phyloP scores from a whole-genome alignment of 2,329 filamentous ascomycete genomes.

The Diaporthe vaccinii region DNA sequence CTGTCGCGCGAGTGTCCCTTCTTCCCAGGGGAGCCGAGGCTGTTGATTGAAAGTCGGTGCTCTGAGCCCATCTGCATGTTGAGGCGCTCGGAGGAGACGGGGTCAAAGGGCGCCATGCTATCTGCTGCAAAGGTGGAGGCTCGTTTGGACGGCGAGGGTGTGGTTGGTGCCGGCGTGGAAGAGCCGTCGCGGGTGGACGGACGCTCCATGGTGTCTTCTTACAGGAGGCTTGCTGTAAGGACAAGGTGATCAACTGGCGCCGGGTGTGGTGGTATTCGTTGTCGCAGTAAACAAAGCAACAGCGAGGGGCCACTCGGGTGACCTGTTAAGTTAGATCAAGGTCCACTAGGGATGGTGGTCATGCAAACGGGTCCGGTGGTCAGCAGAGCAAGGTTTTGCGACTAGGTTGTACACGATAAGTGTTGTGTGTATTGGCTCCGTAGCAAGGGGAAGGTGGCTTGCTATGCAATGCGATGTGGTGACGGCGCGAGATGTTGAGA shows the following conservation, averaged over 20 bases:
- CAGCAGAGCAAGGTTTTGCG: background rate
- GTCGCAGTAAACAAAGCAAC: constrained; percentile 18
- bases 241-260: background rate
- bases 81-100: constrained; percentile 74
- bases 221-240: background rate
- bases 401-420: constrained; percentile 2
- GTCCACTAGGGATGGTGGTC: constrained; percentile 3
- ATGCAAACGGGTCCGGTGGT: background rate
- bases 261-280: background rate
- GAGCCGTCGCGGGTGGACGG: constrained; percentile 32
- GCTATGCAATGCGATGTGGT: constrained; percentile 27
- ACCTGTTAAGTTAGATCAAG: background rate
- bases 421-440: constrained; percentile 4
- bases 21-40: constrained; percentile 53
- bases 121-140: constrained; percentile 28
- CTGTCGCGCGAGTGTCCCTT: constrained; percentile 66
- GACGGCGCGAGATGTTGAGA: background rate
- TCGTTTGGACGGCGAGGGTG: constrained; percentile 34
- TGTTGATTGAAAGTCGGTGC: constrained; percentile 36
- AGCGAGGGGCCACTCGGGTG: background rate
- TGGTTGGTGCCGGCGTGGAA: constrained; percentile 36
- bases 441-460: constrained; percentile 13
- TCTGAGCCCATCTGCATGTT: constrained; percentile 62
- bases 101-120: constrained; percentile 63
- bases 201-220: constrained; percentile 35